Conservation (phyloP, 768 basidiomycete genomes). For the Pisolithus sp. region DNA sequence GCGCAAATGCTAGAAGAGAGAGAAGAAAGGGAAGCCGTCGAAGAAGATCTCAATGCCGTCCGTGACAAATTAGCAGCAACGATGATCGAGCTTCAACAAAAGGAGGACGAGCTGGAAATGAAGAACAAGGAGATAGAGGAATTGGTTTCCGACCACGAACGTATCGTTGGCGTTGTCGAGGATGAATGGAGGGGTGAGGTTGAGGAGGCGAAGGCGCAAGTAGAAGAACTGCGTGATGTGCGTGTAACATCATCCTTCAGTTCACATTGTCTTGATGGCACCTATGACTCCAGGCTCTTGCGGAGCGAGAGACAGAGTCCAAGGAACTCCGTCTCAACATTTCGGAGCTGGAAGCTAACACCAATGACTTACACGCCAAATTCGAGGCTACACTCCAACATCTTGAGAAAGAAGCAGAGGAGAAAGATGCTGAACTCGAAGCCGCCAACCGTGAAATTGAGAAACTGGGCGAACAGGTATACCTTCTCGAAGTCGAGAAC, state of each 20-base stretch:
- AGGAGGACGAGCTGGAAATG: conserved; percentile 80
- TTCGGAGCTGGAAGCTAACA: conserved; percentile 68
- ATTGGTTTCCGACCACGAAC: conserved; percentile 64
- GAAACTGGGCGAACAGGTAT: conserved; percentile 73
- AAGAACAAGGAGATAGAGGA: conserved; percentile 76
- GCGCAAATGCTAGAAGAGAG: conserved; percentile 63
- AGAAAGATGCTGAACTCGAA: conserved; percentile 75
- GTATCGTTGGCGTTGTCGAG: conserved; percentile 68
- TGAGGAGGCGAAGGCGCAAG: conserved; percentile 69
- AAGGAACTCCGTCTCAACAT: conserved; percentile 69
- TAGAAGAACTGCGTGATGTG: conserved; percentile 75
- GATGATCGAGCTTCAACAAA: conserved; percentile 78
- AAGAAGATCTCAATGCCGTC: conserved; percentile 67
- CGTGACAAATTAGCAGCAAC: conserved; percentile 75
- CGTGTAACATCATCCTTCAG: conserved; percentile 13
- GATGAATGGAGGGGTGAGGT: conserved; percentile 87
- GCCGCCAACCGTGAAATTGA: conserved; percentile 72
- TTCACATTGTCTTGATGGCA: conserved; percentile 1
- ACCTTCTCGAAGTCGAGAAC: conserved; percentile 80
- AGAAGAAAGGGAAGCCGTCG: conserved; percentile 72
- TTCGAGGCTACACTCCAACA: conserved; percentile 71
- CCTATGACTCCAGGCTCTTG: conserved; percentile 45
- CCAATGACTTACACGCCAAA: conserved; percentile 62
- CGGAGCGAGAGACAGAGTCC: conserved; percentile 74
- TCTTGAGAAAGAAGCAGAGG: conserved; percentile 70